phyloP scores from a whole-genome alignment of 2,329 filamentous ascomycete species.

The Sarocladiaceae sp. region DNA sequence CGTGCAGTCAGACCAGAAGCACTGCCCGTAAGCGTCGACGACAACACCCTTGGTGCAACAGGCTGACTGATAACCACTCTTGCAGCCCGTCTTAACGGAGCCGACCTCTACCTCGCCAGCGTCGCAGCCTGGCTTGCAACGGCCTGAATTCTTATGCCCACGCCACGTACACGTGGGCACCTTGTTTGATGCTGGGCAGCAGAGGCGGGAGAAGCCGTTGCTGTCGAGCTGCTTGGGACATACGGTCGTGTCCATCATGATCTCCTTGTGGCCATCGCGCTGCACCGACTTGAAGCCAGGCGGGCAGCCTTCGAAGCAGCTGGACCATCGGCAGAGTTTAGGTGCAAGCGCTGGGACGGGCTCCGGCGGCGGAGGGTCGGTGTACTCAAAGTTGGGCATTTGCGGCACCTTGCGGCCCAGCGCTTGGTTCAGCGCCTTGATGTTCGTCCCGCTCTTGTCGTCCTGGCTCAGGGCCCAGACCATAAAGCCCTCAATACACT shows the following conservation, averaged over 20 bases:
- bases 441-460: slow-evolving; percentile 13
- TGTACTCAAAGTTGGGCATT: no score
- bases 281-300: slow-evolving; percentile 11
- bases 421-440: not conserved
- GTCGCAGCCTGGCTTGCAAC: slow-evolving; percentile 14
- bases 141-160: slow-evolving; percentile 15
- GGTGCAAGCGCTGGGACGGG: not conserved
- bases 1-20: slow-evolving; percentile 11
- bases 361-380: not conserved
- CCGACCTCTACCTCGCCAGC: slow-evolving; percentile 14
- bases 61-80: slow-evolving; percentile 12
- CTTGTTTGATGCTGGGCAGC: slow-evolving; percentile 9
- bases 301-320: slow-evolving; percentile 13
- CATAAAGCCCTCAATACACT: slow-evolving; percentile 24
- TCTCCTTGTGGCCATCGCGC: slow-evolving; percentile 11
- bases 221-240: not conserved
- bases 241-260: slow-evolving; percentile 9
- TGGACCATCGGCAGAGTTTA: slow-evolving; percentile 12
- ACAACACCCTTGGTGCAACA: slow-evolving; percentile 12
- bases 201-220: not conserved
- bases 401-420: not conserved
- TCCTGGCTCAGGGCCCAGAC: slow-evolving; percentile 27
- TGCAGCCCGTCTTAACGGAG: slow-evolving; percentile 11
- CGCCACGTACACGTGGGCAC: slow-evolving; percentile 15
- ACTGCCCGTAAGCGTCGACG: slow-evolving; percentile 12